These are phyloP conservation scores for Panicum virgatum DNA, from an alignment of 202 grass and related monocot species.

Conservation along the genomic window DNA sequence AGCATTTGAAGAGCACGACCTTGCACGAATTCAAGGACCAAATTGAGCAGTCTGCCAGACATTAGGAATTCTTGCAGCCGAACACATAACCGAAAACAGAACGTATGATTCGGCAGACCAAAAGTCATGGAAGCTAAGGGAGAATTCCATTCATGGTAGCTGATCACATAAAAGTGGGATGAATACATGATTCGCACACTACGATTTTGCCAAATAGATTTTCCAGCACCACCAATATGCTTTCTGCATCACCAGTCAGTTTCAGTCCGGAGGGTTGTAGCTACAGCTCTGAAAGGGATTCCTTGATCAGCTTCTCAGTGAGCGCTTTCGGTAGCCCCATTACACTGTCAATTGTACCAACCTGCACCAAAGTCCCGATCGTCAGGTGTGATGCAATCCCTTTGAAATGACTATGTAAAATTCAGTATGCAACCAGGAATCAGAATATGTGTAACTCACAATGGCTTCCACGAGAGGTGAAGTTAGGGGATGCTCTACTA, in stretches of 20 bases:
- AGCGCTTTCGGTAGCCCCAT: conserved; percentile 94
- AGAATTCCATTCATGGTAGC: background rate
- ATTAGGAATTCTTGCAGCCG: background rate
- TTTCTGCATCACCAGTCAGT: conserved; percentile 13
- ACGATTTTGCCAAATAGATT: background rate
- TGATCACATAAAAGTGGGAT: background rate
- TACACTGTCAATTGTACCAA: conserved; percentile 89
- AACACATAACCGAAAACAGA: too few species aligned
- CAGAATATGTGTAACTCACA: conserved; percentile 55
- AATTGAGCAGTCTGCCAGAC: background rate
- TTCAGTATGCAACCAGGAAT: background rate
- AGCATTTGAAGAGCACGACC: too few species aligned
- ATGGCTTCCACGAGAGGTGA: conserved; percentile 95
- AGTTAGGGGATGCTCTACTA: conserved; percentile 91
- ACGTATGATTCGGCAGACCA: background rate
- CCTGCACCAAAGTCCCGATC: conserved; percentile 39
- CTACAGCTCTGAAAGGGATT: conserved; percentile 57
- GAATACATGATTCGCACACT: background rate
- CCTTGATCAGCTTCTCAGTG: conserved; percentile 78
- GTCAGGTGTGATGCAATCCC: conserved; percentile 5
- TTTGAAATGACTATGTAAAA: background rate
- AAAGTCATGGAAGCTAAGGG: background rate
- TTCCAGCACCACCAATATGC: background rate
- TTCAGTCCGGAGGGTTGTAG: conserved; percentile 16
- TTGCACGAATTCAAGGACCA: background rate